These are phyloP conservation scores for Oxytropis ochrocephala DNA, from an alignment of 306 rosid genomes.

Conservation along the genomic window DNA sequence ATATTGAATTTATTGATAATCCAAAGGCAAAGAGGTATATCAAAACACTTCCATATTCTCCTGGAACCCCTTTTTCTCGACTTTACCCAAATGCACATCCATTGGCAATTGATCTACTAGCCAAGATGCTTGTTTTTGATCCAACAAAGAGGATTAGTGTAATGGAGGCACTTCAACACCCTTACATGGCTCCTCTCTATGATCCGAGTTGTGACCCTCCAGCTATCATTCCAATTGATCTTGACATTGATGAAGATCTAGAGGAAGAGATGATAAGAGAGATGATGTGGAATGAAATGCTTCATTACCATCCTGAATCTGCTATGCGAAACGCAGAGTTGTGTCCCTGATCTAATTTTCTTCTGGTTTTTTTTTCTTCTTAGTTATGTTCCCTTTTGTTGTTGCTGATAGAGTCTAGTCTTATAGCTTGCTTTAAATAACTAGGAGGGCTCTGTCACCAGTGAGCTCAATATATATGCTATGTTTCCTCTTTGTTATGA, in stretches of 20 bases:
- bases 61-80: slow-evolving; percentile 48
- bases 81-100: slow-evolving; percentile 81
- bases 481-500: slow-evolving; percentile 28
- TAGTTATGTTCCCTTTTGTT: slow-evolving; percentile 6
- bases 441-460: slow-evolving; percentile 21
- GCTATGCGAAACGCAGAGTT: slow-evolving; percentile 28
- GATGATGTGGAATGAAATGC: slow-evolving; percentile 95
- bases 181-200: slow-evolving; percentile 74
- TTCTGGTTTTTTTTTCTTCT: neutral
- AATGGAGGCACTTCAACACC: slow-evolving; percentile 81
- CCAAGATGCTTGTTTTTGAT: slow-evolving; percentile 89
- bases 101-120: slow-evolving; percentile 70
- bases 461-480: slow-evolving; percentile 12
- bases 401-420: slow-evolving; percentile 23
- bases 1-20: slow-evolving; percentile 78
- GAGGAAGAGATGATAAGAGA: slow-evolving; percentile 95
- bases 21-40: slow-evolving; percentile 74
- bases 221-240: slow-evolving; percentile 81
- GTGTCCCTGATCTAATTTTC: slow-evolving; percentile 25
- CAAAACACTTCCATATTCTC: slow-evolving; percentile 55
- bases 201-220: slow-evolving; percentile 74
- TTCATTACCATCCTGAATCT: slow-evolving; percentile 78
- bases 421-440: slow-evolving; percentile 36
- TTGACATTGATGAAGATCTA: slow-evolving; percentile 80
- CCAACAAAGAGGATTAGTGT: slow-evolving; percentile 91